These are phyloP conservation scores for Amanita polypyramis DNA, from an alignment of 768 basidiomycete genomes.

Conservation along the genomic window DNA sequence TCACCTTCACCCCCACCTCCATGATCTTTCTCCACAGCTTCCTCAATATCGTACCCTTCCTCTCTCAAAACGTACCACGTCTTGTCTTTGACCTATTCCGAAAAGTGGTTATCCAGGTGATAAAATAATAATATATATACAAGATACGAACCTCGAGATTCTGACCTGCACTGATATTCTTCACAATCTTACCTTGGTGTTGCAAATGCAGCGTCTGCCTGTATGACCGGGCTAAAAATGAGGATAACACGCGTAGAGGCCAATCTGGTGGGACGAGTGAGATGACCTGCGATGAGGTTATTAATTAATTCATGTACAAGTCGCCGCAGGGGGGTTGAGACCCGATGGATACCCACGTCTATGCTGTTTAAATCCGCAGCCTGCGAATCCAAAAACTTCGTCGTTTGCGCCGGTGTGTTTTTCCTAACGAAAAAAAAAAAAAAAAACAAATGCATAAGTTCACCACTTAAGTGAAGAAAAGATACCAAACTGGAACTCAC, in stretches of 20 bases:
- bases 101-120: background rate
- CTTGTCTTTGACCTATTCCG: slow-evolving; percentile 40
- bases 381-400: slow-evolving; percentile 69
- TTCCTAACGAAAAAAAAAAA: slow-evolving; percentile 29
- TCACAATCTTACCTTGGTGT: slow-evolving; percentile 69
- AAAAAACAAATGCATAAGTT: too few relatives aligned
- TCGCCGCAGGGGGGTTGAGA: too few relatives aligned
- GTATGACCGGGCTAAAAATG: slow-evolving; percentile 73
- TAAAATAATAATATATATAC: background rate
- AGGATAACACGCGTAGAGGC: slow-evolving; percentile 62
- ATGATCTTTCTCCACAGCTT: slow-evolving; percentile 52
- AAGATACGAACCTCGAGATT: slow-evolving; percentile 48
- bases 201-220: slow-evolving; percentile 60
- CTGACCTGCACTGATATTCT: slow-evolving; percentile 67
- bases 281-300: slow-evolving; percentile 36
- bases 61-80: slow-evolving; percentile 49
- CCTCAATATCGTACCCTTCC: slow-evolving; percentile 27
- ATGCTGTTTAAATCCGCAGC: slow-evolving; percentile 66
- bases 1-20: slow-evolving; percentile 20
- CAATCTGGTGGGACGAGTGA: slow-evolving; percentile 62
- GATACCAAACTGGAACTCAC: slow-evolving; percentile 18
- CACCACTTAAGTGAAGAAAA: too few relatives aligned
- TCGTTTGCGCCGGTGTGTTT: slow-evolving; percentile 44
- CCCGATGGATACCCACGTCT: slow-evolving; percentile 44
- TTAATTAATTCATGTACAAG: too few relatives aligned